Evolutionary conservation across 805 yeast genomes (phyloP).

Genomic region (Nematodospora valgi): DNA sequence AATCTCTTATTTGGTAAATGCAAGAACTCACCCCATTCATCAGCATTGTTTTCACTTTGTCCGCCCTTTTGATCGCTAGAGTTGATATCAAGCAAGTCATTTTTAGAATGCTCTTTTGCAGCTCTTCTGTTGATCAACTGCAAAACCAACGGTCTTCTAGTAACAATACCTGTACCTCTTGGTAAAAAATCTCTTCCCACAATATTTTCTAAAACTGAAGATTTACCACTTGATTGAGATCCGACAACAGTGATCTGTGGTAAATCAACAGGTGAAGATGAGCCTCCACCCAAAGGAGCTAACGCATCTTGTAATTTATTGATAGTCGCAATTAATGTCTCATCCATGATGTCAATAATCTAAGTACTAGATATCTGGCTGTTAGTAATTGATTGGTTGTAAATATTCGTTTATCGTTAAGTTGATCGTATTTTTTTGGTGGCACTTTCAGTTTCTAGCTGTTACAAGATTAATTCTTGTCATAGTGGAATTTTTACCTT

Average conservation of each 20-base stretch:
- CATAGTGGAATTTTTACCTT: too few relatives aligned
- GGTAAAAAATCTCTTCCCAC: constrained; percentile 91
- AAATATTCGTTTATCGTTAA: too few relatives aligned
- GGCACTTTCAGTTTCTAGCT: too few relatives aligned
- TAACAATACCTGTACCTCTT: constrained; percentile 89
- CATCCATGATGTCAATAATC: constrained; percentile 62
- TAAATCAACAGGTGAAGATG: constrained; percentile 83
- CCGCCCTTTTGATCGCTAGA: constrained; percentile 44
- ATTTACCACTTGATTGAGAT: constrained; percentile 85
- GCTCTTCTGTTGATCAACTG: constrained; percentile 74
- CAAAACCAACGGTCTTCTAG: constrained; percentile 81
- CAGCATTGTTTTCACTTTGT: constrained; percentile 64
- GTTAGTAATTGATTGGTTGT: too few relatives aligned
- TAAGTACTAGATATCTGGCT: too few relatives aligned
- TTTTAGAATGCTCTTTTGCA: constrained; percentile 10
- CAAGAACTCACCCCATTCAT: constrained; percentile 97
- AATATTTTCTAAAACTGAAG: constrained; percentile 85
- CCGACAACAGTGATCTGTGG: constrained; percentile 97
- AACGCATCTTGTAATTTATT: constrained; percentile 94
- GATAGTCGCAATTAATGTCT: constrained; percentile 74
- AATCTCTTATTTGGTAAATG: constrained; percentile 88
- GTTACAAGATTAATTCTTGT: too few relatives aligned
- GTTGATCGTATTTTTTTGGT: too few relatives aligned
- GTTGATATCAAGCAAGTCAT: constrained; percentile 44
- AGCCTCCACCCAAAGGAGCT: constrained; percentile 90